phyloP scores from a whole-genome alignment of 345 rosid genomes.

The Corchorus olitorius region DNA sequence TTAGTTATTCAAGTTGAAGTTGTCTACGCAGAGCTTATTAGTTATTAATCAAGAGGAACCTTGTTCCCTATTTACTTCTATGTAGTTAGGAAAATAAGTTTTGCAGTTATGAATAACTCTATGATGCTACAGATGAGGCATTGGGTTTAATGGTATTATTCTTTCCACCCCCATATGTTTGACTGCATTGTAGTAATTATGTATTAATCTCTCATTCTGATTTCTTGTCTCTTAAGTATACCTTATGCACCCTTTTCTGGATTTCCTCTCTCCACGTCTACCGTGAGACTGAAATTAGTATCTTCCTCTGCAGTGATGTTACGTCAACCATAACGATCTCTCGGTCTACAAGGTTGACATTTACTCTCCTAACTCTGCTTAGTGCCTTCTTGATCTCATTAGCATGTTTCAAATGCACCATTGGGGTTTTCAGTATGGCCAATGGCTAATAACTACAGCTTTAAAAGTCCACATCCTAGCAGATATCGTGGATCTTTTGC shows the following conservation, averaged over 20 bases:
- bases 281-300: slow-evolving; percentile 28
- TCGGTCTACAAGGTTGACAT: slow-evolving; percentile 35
- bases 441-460: not conserved
- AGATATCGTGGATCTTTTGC: slow-evolving; percentile 1
- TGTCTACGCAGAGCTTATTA: not conserved
- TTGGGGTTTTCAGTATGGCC: not conserved
- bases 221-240: not conserved
- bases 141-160: not conserved
- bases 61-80: not conserved
- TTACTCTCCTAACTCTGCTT: slow-evolving; percentile 32
- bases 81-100: not conserved
- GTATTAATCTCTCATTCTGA: not conserved
- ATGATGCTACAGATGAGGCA: too few species aligned
- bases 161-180: not conserved
- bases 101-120: not conserved
- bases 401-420: slow-evolving; percentile 18
- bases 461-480: slow-evolving; percentile 9
- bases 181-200: not conserved
- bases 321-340: slow-evolving; percentile 35
- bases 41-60: not conserved
- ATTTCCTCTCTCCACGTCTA: slow-evolving; percentile 2
- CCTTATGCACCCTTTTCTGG: slow-evolving; percentile 12
- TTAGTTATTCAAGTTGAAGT: not conserved
- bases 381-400: slow-evolving; percentile 21
- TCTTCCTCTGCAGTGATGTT: slow-evolving; percentile 39